A percentile compares a stretch with the other conserved stretches of the same genome.
Conservation (phyloP, 2,329 filamentous ascomycete species). For the Epichloe coenophiala region DNA sequence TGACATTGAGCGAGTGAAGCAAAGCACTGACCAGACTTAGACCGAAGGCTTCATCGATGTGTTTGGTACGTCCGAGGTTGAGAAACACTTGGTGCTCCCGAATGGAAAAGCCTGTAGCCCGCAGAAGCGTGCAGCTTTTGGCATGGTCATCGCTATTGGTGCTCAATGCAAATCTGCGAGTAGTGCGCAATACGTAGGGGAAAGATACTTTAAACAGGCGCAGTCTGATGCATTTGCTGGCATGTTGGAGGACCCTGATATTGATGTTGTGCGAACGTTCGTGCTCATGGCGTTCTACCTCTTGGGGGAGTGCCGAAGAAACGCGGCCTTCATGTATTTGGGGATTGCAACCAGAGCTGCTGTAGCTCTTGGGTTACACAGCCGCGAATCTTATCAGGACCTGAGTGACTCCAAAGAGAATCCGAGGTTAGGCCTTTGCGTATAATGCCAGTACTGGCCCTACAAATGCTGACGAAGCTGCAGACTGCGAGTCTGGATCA, state of each 20-base stretch:
- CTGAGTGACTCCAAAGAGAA: conserved; percentile 8
- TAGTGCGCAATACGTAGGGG: conserved; percentile 22
- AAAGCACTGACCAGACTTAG: conserved; percentile 7
- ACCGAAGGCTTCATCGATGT: conserved; percentile 22
- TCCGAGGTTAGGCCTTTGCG: conserved; percentile 10
- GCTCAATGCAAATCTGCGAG: conserved; percentile 16
- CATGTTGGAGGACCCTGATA: conserved; percentile 35
- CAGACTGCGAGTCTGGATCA: conserved; percentile 24
- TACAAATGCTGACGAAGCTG: background rate
- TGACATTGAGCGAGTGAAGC: background rate
- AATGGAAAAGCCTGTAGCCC: conserved; percentile 3
- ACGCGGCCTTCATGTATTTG: conserved; percentile 50
- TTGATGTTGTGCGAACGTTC: conserved; percentile 39
- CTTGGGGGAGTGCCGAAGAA: conserved; percentile 45
- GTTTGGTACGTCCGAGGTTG: conserved; percentile 17
- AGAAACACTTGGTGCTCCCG: conserved; percentile 9
- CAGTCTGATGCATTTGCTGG: conserved; percentile 12
- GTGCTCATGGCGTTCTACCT: conserved; percentile 46
- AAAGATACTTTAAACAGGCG: conserved; percentile 15
- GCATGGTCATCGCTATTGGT: conserved; percentile 12
- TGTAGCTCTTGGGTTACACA: conserved; percentile 41
- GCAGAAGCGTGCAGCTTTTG: conserved; percentile 23
- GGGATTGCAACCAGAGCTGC: conserved; percentile 45
- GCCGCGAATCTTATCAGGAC: conserved; percentile 17
- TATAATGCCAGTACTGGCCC: too few species aligned